These are phyloP conservation scores for Eutrema salsugineum DNA, from an alignment of 441 rosid species.

Conservation along the genomic window DNA sequence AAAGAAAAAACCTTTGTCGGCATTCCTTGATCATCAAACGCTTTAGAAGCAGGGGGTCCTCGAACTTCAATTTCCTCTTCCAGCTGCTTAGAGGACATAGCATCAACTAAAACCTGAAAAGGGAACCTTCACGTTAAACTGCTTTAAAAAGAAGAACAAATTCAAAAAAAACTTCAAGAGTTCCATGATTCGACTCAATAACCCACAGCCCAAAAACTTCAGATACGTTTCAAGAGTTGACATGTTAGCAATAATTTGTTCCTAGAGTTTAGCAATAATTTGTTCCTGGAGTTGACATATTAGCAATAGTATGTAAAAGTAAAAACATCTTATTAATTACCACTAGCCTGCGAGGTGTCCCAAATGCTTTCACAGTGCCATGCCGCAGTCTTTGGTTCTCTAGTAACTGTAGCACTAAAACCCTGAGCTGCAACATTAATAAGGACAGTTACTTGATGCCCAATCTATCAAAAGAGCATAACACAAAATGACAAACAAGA, in stretches of 20 bases:
- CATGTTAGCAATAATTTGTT: background rate
- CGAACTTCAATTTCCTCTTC: constrained; percentile 80
- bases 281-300: background rate
- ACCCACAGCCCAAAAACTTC: constrained; percentile 8
- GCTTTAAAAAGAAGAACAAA: background rate
- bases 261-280: background rate
- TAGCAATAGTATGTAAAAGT: constrained; percentile 6
- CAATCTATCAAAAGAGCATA: background rate
- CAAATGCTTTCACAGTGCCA: constrained; percentile 70
- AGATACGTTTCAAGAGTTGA: background rate
- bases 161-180: constrained; percentile 8
- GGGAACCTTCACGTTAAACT: background rate
- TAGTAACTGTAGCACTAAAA: constrained; percentile 56
- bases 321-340: constrained; percentile 40
- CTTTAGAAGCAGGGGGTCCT: constrained; percentile 94
- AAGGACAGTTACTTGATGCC: constrained; percentile 23
- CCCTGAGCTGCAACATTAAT: constrained; percentile 72
- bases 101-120: constrained; percentile 65
- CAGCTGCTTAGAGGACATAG: constrained; percentile 71
- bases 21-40: constrained; percentile 85
- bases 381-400: constrained; percentile 67
- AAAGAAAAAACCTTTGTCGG: constrained; percentile 77
- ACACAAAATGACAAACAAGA: background rate
- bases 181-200: constrained; percentile 4
- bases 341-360: constrained; percentile 97